Evolutionary conservation across 306 rosid genomes (phyloP), one percentile per base, ranked within the genome.

Genomic region (Sindora glabra): DNA sequence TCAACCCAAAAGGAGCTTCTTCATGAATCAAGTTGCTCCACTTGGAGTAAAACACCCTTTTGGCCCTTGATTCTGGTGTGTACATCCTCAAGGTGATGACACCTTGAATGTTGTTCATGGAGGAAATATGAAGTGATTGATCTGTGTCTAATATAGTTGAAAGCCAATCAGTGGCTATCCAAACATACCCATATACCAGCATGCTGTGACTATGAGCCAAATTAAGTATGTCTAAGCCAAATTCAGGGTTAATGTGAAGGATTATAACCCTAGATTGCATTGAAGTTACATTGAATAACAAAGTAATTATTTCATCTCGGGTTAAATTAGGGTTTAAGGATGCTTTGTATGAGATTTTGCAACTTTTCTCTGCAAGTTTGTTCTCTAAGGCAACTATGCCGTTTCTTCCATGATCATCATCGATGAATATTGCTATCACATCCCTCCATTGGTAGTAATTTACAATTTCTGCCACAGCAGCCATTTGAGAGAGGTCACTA

Each of bases 161-260:
- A n/a, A 82, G 79, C 81, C 82, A 82, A 55, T 48, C 42, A 36
- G 81, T 68, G 9, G 84, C 75, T 46, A 82, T 78, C 88, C 88
- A 82, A 3, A 82, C 88, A 53, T 72, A 78, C 16, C 88, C 84
- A 14, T 75, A 34, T 53, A 62, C 84, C 76, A 74, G 71, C 88
- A 82, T 69, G 39, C 88, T 82, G 26, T 78, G 84, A 61, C 25
- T 33, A 19, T 52, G 56, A 16, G 88, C 88, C 51, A 51, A 81
- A 1, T 30, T 45, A 3, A 82, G 49, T 30, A 82, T 72, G 40
- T 42, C 32, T 39, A 56, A 21, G 34, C 82, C 84, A 10, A 24
- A 50, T 46, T 62, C 26, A 16, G 47, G 26, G 59, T 82, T 71
- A 53, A 65, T 64, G 48, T 72, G 79, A 61, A 72, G 59, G 38